phyloP scores from a whole-genome alignment of 2,329 filamentous ascomycete genomes.

The Fusarium pilosicola region DNA sequence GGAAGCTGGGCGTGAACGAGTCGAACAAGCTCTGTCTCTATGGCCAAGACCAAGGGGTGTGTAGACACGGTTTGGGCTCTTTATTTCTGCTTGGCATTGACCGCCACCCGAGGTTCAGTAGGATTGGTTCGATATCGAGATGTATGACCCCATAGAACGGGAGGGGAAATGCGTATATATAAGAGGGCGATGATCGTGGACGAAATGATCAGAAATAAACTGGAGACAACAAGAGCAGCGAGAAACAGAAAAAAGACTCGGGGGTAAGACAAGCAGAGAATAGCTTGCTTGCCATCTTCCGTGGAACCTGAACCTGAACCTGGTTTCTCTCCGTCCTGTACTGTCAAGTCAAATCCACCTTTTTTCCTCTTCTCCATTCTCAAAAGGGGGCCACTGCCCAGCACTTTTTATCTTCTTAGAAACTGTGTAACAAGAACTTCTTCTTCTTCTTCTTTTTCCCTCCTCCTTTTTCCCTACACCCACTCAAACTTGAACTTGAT shows the following conservation, averaged over 20 bases:
- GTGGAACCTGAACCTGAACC: slow-evolving; percentile 15
- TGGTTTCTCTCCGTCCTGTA: not conserved
- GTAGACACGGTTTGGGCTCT: not conserved
- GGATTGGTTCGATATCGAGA: slow-evolving; percentile 35
- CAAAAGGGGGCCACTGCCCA: slow-evolving; percentile 20
- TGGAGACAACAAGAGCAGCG: slow-evolving; percentile 19
- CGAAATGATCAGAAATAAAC: slow-evolving; percentile 4
- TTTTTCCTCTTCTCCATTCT: not conserved
- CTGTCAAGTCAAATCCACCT: not conserved
- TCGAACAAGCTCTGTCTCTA: not conserved
- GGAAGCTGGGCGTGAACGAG: slow-evolving; percentile 10
- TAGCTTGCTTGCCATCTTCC: slow-evolving; percentile 11
- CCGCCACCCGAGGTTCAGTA: slow-evolving; percentile 43
- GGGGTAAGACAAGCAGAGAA: slow-evolving; percentile 14
- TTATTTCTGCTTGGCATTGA: slow-evolving; percentile 13
- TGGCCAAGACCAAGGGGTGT: not conserved
- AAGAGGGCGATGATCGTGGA: slow-evolving; percentile 19
- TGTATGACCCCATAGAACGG: not conserved
- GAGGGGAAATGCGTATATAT: slow-evolving; percentile 2
- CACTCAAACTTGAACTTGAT: not conserved
- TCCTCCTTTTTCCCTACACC: not conserved
- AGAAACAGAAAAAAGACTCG: not conserved
- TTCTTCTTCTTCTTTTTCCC: not conserved
- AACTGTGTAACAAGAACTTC: slow-evolving; percentile 22
- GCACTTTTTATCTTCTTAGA: slow-evolving; percentile 14